Evolutionary conservation across 2,329 filamentous ascomycete species (phyloP).

Genomic region (Venturia pyrina): DNA sequence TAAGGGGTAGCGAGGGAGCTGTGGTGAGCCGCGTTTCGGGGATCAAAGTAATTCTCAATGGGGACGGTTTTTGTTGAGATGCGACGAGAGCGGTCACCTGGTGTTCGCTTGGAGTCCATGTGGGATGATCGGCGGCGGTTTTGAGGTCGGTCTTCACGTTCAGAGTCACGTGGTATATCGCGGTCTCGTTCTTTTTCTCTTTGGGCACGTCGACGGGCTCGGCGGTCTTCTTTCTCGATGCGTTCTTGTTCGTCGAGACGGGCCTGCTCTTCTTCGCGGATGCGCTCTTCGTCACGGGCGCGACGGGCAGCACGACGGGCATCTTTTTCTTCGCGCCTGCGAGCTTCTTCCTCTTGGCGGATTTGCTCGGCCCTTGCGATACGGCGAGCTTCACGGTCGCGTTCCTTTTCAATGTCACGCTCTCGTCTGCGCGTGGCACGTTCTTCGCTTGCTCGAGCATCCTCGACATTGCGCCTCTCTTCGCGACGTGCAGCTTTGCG

Average conservation of each 20-base stretch:
- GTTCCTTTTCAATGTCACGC: constrained; percentile 7
- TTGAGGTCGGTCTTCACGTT: constrained; percentile 27
- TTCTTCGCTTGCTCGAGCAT: constrained; percentile 10
- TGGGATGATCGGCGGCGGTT: constrained; percentile 24
- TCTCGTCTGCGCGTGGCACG: constrained; percentile 9
- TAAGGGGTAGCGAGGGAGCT: constrained; percentile 4
- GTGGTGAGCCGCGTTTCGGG: constrained; percentile 5
- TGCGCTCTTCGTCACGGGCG: constrained; percentile 20
- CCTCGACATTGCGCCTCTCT: constrained; percentile 10
- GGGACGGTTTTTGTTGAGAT: neutral
- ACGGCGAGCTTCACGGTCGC: constrained; percentile 10
- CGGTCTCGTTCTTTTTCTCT: constrained; percentile 18
- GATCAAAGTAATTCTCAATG: constrained; percentile 11
- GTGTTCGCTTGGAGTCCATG: constrained; percentile 12
- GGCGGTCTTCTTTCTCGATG: constrained; percentile 22
- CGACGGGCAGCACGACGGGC: constrained; percentile 12
- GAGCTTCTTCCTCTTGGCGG: constrained; percentile 13
- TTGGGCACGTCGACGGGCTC: constrained; percentile 23
- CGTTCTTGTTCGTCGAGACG: constrained; percentile 14
- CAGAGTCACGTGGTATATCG: constrained; percentile 15
- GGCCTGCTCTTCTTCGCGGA: constrained; percentile 19
- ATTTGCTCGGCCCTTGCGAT: constrained; percentile 7
- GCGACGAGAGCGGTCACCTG: constrained; percentile 5
- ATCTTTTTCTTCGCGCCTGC: constrained; percentile 11
- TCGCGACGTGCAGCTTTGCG: constrained; percentile 13